Evolutionary conservation across 2,329 filamentous ascomycete species (phyloP).

Genomic region (Hypoxylon rubiginosum): DNA sequence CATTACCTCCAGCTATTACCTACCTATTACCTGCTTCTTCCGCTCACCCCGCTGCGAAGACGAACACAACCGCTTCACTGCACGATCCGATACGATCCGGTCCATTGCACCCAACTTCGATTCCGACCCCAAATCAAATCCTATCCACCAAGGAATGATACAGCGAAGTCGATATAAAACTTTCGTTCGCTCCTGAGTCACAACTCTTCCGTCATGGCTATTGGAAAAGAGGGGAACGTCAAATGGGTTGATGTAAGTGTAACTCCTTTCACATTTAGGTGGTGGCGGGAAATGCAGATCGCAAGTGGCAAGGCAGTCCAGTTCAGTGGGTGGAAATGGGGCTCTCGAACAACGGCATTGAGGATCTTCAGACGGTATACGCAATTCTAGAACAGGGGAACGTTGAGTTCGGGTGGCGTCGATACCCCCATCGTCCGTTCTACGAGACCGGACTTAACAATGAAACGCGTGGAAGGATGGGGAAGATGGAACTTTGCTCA

Average conservation of each 20-base stretch:
- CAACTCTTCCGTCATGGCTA: slow-evolving; percentile 60
- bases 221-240: slow-evolving; percentile 64
- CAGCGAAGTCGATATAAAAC: slow-evolving; percentile 29
- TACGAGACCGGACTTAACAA: neutral
- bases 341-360: neutral
- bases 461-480: neutral
- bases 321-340: neutral
- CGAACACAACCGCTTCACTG: neutral
- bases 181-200: slow-evolving; percentile 23
- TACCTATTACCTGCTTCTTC: slow-evolving; percentile 8
- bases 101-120: slow-evolving; percentile 8
- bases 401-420: neutral
- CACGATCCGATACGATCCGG: neutral
- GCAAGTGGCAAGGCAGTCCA: neutral
- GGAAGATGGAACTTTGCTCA: neutral
- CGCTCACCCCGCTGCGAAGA: slow-evolving; percentile 8
- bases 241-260: slow-evolving; percentile 72
- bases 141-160: slow-evolving; percentile 43
- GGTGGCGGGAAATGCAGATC: neutral
- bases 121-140: neutral
- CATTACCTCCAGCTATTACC: neutral
- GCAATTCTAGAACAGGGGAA: neutral
- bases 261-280: slow-evolving; percentile 8
- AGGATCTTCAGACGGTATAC: neutral
- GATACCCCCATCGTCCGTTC: neutral